A percentile compares a stretch with the other conserved stretches of the same genome.
Conservation (phyloP, 345 rosid species). For the Cardiospermum halicacabum region DNA sequence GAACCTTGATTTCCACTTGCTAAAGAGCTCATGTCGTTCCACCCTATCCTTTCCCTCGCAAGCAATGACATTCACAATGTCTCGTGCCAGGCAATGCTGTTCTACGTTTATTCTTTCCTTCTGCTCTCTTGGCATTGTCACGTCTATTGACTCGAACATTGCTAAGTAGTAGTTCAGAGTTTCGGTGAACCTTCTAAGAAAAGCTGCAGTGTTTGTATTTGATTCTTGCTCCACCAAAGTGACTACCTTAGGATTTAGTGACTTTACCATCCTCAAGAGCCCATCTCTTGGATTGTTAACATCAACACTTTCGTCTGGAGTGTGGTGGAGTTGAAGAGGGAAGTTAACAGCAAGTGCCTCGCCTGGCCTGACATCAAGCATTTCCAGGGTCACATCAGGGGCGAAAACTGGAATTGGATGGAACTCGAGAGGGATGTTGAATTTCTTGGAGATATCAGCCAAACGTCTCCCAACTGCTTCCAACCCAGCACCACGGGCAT, state of each 20-base stretch:
- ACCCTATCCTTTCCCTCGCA: conserved; percentile 71
- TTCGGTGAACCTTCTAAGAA: conserved; percentile 54
- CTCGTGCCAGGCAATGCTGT: conserved; percentile 67
- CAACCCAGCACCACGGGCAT: conserved; percentile 50
- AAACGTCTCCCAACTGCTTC: conserved; percentile 45
- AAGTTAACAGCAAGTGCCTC: conserved; percentile 68
- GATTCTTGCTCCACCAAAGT: conserved; percentile 78
- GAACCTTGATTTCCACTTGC: conserved; percentile 74
- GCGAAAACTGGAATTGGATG: conserved; percentile 52
- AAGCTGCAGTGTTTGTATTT: conserved; percentile 69
- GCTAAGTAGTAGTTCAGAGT: conserved; percentile 60
- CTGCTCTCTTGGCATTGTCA: conserved; percentile 38
- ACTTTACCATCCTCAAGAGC: conserved; percentile 59
- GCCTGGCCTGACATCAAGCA: conserved; percentile 62
- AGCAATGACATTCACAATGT: conserved; percentile 58
- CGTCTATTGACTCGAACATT: conserved; percentile 67
- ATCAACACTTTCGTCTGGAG: conserved; percentile 69
- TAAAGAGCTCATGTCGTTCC: conserved; percentile 63
- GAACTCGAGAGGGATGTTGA: conserved; percentile 54
- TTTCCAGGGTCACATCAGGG: conserved; percentile 41
- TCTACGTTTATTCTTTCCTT: conserved; percentile 50
- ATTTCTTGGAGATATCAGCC: conserved; percentile 42
- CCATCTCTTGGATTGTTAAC: conserved; percentile 66
- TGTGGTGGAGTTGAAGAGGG: conserved; percentile 68
- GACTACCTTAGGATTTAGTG: conserved; percentile 55